Evolutionary conservation across 495 filamentous ascomycete genomes (phyloP).

Genomic region (Aspergillus nidulans): DNA sequence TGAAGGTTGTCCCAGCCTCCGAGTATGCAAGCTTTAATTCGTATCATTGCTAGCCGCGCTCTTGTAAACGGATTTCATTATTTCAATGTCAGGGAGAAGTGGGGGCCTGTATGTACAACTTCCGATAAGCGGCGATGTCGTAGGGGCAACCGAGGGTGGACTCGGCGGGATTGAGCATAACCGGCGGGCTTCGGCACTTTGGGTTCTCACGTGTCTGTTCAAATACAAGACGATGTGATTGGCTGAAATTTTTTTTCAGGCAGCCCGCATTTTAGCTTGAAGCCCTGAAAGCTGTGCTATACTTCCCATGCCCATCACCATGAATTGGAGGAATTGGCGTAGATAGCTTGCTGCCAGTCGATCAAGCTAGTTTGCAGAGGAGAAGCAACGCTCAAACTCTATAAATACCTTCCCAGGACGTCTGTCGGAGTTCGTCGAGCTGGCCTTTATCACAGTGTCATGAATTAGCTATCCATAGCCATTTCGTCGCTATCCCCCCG

Average conservation of each 20-base stretch:
- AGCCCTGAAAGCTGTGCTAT: slow-evolving; percentile 4
- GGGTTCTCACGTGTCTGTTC: slow-evolving; percentile 18
- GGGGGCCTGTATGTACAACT: slow-evolving; percentile 16
- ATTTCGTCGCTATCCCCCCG: slow-evolving; percentile 24
- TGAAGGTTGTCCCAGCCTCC: neutral
- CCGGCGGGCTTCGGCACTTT: slow-evolving; percentile 36
- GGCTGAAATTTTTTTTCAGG: slow-evolving; percentile 5
- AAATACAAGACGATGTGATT: slow-evolving; percentile 16
- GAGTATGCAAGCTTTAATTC: neutral
- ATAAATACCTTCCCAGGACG: slow-evolving; percentile 5
- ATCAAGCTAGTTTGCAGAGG: neutral
- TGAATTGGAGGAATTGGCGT: neutral
- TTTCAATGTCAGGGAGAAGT: slow-evolving; percentile 13
- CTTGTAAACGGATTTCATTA: slow-evolving; percentile 28
- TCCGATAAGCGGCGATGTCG: slow-evolving; percentile 32
- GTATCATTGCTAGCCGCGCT: slow-evolving; percentile 3
- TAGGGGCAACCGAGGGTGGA: slow-evolving; percentile 30
- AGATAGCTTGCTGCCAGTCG: neutral
- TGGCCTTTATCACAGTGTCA: neutral
- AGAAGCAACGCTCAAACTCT: neutral
- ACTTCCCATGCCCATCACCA: neutral
- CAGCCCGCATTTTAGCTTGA: slow-evolving; percentile 6
- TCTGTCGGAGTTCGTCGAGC: neutral
- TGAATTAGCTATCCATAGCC: slow-evolving; percentile 33
- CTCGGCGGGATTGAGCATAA: slow-evolving; percentile 9